Evolutionary conservation across 768 basidiomycete genomes (phyloP).

Genomic region (Rhodosporidiobolus odoratus): DNA sequence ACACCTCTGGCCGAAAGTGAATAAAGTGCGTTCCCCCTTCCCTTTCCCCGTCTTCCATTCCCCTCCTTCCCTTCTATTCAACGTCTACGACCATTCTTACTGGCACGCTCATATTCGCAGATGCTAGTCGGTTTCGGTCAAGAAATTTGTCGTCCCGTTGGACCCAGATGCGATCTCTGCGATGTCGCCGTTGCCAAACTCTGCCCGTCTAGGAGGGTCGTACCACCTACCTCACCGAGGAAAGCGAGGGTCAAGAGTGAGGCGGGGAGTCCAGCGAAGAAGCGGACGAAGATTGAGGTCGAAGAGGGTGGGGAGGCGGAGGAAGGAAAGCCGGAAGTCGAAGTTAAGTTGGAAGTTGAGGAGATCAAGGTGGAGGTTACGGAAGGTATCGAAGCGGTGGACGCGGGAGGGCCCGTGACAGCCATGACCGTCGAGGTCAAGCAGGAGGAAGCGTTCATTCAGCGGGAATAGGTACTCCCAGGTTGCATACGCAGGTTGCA

Average conservation of each 20-base stretch:
- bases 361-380: neutral
- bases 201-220: conserved; percentile 28
- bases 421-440: conserved; percentile 1
- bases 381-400: neutral
- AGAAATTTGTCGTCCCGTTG: conserved; percentile 40
- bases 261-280: conserved; percentile 2
- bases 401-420: no score
- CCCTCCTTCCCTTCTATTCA: neutral
- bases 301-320: conserved; percentile 1
- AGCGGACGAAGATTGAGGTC: neutral
- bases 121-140: conserved; percentile 43
- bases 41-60: neutral
- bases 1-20: conserved; percentile 37
- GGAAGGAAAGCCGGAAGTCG: neutral
- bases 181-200: conserved; percentile 8
- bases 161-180: conserved; percentile 35
- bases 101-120: neutral
- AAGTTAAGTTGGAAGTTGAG: conserved; percentile 3
- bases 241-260: no score
- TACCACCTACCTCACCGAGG: no score
- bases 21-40: conserved; percentile 26
- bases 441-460: neutral
- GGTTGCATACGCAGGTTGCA: no score
- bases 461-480: no score
- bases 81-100: neutral